phyloP scores from a whole-genome alignment of 768 basidiomycete genomes.

The Calocera viscosa region DNA sequence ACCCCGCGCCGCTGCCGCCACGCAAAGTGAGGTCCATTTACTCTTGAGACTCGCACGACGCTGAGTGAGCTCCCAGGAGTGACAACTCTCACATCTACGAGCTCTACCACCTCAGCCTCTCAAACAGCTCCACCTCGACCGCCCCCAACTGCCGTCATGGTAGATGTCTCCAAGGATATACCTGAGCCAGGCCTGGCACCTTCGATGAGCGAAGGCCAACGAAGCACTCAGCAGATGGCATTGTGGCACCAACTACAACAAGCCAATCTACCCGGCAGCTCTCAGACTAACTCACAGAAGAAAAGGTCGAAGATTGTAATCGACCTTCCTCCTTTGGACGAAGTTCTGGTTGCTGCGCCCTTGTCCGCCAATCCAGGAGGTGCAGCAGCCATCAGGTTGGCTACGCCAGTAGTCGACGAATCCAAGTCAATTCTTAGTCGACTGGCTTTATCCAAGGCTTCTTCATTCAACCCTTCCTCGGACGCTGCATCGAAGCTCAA shows the following conservation, averaged over 20 bases:
- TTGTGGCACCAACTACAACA: background rate
- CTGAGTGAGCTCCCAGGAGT: background rate
- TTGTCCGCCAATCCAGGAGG: background rate
- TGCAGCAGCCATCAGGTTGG: background rate
- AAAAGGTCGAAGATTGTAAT: background rate
- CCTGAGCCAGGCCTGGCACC: background rate
- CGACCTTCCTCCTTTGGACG: background rate
- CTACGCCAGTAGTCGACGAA: background rate
- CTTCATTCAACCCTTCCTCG: background rate
- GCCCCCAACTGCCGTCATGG: background rate
- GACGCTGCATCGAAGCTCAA: background rate
- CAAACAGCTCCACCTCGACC: background rate
- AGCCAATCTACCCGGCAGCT: background rate
- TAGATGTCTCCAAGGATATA: background rate
- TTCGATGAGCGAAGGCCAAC: background rate
- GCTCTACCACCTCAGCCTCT: background rate
- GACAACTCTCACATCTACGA: no score
- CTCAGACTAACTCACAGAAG: background rate
- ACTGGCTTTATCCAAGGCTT: background rate
- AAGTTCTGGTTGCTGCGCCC: background rate
- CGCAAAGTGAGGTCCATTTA: background rate
- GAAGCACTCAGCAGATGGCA: background rate
- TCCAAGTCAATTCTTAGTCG: background rate
- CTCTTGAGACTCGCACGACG: background rate
- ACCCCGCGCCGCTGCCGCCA: background rate